phyloP scores from a whole-genome alignment of 495 filamentous ascomycete species.

The Penicillium lagena region DNA sequence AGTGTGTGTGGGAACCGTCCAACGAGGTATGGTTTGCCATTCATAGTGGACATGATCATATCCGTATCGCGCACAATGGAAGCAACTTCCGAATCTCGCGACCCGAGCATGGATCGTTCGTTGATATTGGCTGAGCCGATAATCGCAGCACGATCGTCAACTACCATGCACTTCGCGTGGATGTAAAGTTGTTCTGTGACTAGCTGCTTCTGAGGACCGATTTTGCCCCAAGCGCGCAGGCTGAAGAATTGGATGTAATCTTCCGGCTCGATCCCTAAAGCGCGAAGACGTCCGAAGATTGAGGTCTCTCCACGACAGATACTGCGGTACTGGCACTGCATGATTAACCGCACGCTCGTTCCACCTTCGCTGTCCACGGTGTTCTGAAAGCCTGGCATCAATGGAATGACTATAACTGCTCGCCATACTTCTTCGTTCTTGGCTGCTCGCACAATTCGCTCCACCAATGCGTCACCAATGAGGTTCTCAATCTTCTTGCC shows the following conservation, averaged over 20 bases:
- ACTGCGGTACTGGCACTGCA: conserved; percentile 96
- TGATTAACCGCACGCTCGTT: conserved; percentile 88
- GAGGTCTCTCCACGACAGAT: conserved; percentile 92
- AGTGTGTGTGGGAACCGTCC: conserved; percentile 90
- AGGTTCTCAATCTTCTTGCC: conserved; percentile 82
- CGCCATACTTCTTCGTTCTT: conserved; percentile 86
- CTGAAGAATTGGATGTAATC: conserved; percentile 97
- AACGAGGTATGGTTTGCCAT: conserved; percentile 77
- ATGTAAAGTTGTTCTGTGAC: conserved; percentile 98
- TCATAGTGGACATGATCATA: conserved; percentile 91
- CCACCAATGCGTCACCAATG: conserved; percentile 92
- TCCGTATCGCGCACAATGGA: conserved; percentile 89
- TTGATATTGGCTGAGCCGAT: conserved; percentile 99
- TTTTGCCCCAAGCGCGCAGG: conserved; percentile 86
- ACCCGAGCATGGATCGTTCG: conserved; percentile 91
- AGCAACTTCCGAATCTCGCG: conserved; percentile 86
- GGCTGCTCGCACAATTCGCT: conserved; percentile 79
- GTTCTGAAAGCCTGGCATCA: conserved; percentile 98
- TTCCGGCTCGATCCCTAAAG: conserved; percentile 85
- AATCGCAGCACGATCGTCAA: conserved; percentile 87
- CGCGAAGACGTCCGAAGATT: conserved; percentile 81
- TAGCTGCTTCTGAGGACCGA: conserved; percentile 72
- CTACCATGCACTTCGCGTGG: conserved; percentile 95
- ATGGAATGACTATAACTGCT: conserved; percentile 86
- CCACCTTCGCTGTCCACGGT: conserved; percentile 91